phyloP scores from a whole-genome alignment of 2,329 filamentous ascomycete genomes.

The Pseudogymnoascus sp. region DNA sequence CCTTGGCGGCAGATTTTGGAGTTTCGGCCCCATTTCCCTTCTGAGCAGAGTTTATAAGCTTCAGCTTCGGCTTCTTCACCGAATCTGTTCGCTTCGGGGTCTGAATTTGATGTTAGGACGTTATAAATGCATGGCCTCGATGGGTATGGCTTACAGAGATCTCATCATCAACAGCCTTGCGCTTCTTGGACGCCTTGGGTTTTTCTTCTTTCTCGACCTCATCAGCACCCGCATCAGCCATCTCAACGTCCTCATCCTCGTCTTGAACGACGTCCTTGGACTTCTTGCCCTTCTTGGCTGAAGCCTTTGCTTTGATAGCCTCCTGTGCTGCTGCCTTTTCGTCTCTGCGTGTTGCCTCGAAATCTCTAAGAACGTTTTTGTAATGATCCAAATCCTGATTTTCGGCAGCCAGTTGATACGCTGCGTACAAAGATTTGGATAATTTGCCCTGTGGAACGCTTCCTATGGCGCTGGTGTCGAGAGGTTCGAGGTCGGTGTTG shows the following conservation, averaged over 20 bases:
- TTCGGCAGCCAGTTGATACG: constrained; percentile 74
- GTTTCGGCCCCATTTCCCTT: constrained; percentile 50
- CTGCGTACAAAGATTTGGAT: constrained; percentile 69
- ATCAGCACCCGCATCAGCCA: constrained; percentile 44
- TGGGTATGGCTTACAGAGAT: constrained; percentile 49
- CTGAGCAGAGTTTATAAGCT: constrained; percentile 52
- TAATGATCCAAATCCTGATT: constrained; percentile 72
- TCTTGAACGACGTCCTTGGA: constrained; percentile 40
- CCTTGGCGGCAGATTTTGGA: constrained; percentile 30
- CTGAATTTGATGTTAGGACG: constrained; percentile 31
- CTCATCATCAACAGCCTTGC: constrained; percentile 74
- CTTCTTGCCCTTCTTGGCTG: constrained; percentile 42
- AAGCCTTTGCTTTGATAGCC: constrained; percentile 43
- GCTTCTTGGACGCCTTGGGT: constrained; percentile 61
- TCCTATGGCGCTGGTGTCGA: constrained; percentile 66
- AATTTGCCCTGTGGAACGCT: constrained; percentile 63
- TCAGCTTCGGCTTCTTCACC: constrained; percentile 62
- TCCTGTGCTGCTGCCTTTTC: constrained; percentile 40
- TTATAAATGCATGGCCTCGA: background rate
- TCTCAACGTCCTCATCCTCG: constrained; percentile 50
- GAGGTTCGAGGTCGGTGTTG: constrained; percentile 72
- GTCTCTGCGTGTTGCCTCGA: constrained; percentile 57
- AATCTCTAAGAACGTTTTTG: constrained; percentile 69
- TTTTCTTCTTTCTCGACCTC: constrained; percentile 44
- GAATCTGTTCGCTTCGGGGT: constrained; percentile 53